Base-by-base conservation (phyloP, 1,284 basidiomycete genomes). In the Boletellus sp. region DNA sequence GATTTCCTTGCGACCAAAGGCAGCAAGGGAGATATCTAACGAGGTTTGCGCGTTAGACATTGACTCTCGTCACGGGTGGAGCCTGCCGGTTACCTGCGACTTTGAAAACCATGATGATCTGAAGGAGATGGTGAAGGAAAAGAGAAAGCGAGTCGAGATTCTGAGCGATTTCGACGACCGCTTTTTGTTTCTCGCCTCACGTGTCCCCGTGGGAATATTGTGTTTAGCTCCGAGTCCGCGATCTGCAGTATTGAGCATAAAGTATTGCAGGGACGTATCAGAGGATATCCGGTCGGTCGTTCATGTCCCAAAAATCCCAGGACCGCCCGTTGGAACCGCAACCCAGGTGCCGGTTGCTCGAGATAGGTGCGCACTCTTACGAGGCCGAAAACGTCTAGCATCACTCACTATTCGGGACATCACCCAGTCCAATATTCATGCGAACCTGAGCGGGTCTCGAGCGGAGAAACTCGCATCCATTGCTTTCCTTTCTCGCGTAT, bases 1-100 rank as follows among this genome's bases (percentile, higher is more conserved):
- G 67, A 98, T 91, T 80, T 97, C 95, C 81, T 97, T 97, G 77
- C 95, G 93, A 75, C 93, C 92, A 72, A 93, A 95, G 58, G 93
- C 91, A 70, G 94, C 95, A 70, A 97, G 91, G 69, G 94, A 97
- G 71, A 97, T 80, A 71, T 97, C 94, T 89, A 70, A 15, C 10
- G 22, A 71, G 62, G 62, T 48, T 18, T 22, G 22, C 37, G 36
- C 28, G 55, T 59, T 1, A 62, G 50, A 52, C 48, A 22, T 41
- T 32, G 10, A 26, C 30, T 0, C 15, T 43, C 37, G 30, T 43
- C 3, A 12, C 18, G 5, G 36, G 53, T 37, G 5, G 16, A 26
- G 6, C 33, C 18, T 18, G 11, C 19, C 35, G 2, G 75, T 58
- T 66, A 89, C 89, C 89, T 74, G 89, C 81, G 60, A 91, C 89